Percentiles rank a stretch among this genome's conserved stretches.
These are phyloP conservation scores for Xylariaceae sp. DNA, from an alignment of 2,329 filamentous ascomycete genomes.

Conservation along the genomic window DNA sequence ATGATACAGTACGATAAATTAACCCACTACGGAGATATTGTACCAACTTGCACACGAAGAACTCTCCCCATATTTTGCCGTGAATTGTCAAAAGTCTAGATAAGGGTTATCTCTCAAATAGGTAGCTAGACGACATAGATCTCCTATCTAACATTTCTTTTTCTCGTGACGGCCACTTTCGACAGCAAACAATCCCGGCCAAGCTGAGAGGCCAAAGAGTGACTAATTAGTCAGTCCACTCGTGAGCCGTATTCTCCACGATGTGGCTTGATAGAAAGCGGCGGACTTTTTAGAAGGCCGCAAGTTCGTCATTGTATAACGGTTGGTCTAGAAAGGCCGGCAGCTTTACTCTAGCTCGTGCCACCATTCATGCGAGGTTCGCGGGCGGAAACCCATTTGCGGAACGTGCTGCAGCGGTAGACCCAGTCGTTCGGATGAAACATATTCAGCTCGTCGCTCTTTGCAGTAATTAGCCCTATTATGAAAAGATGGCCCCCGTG, in stretches of 20 bases:
- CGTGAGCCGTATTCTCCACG: constrained; percentile 5
- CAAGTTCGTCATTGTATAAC: constrained; percentile 2
- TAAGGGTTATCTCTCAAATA: background rate
- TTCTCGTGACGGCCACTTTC: background rate
- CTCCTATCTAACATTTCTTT: background rate
- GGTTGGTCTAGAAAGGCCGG: constrained; percentile 11
- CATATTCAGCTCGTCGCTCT: constrained; percentile 18
- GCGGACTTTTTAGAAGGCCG: background rate
- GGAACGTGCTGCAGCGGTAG: constrained; percentile 7
- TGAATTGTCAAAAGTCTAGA: too few relatives aligned
- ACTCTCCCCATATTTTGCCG: too few relatives aligned
- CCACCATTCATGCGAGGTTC: constrained; percentile 10
- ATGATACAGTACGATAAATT: background rate
- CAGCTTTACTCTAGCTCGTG: constrained; percentile 10
- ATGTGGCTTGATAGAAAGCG: constrained; percentile 20
- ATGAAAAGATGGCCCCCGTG: too few relatives aligned
- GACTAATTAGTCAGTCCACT: constrained; percentile 17
- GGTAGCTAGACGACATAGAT: background rate
- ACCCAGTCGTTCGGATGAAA: constrained; percentile 18
- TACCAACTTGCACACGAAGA: too few relatives aligned
- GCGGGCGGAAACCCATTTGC: background rate
- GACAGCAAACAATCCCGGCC: constrained; percentile 16
- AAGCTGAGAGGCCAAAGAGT: constrained; percentile 22
- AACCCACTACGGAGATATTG: too few relatives aligned
- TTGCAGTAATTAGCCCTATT: background rate